Evolutionary conservation across 768 basidiomycete genomes (phyloP).

Genomic region (Termitomyces sp.): DNA sequence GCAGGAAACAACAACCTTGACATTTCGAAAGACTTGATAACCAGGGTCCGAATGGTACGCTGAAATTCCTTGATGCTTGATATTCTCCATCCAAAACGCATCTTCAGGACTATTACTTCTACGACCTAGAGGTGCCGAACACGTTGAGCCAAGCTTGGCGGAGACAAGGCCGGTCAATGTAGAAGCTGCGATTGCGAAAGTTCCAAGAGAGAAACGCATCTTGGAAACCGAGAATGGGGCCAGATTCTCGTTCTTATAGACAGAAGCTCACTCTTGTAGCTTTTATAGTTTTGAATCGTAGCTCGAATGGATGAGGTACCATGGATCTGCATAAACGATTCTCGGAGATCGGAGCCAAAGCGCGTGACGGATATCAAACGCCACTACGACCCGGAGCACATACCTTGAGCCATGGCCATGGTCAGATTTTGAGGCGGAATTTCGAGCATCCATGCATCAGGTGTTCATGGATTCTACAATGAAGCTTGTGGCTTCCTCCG

Average conservation of each 20-base stretch:
- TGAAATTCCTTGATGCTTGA: constrained; percentile 67
- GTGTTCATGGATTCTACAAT: background rate
- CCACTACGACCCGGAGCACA: background rate
- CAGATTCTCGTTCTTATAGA: background rate
- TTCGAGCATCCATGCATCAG: background rate
- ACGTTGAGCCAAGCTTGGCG: constrained; percentile 35
- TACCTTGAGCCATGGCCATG: background rate
- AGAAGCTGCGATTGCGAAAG: background rate
- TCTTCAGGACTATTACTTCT: constrained; percentile 50
- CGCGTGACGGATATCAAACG: background rate
- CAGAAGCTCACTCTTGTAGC: background rate
- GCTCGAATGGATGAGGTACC: background rate
- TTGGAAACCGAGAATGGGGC: background rate
- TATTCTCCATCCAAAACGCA: constrained; percentile 67
- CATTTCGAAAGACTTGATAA: constrained; percentile 75
- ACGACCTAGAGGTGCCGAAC: constrained; percentile 37
- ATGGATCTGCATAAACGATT: background rate
- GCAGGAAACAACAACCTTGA: constrained; percentile 37
- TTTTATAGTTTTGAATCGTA: background rate
- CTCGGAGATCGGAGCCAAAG: background rate
- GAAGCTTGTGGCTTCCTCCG: background rate
- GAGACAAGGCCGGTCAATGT: constrained; percentile 8
- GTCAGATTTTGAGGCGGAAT: background rate
- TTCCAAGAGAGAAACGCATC: background rate
- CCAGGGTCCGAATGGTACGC: constrained; percentile 54